Evolutionary conservation across 441 rosid species (phyloP).

Genomic region (Gossypium schwendimanii): DNA sequence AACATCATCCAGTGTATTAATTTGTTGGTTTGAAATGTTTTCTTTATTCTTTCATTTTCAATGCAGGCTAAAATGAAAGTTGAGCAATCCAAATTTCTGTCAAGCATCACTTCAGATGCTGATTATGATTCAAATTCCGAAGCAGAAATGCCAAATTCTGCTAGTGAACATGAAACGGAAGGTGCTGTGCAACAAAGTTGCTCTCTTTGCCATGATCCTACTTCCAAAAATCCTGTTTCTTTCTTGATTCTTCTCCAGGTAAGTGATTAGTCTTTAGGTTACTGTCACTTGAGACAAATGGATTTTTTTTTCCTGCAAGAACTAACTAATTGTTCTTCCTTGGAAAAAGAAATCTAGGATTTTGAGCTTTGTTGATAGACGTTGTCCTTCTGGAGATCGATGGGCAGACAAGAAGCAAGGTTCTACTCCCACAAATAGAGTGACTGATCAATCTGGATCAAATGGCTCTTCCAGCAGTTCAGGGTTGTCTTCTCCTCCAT

Average conservation of each 20-base stretch:
- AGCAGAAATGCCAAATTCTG: slow-evolving; percentile 40
- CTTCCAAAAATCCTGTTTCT: slow-evolving; percentile 66
- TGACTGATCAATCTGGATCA: slow-evolving; percentile 28
- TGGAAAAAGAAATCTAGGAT: slow-evolving; percentile 82
- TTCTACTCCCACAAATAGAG: slow-evolving; percentile 23
- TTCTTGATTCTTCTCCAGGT: slow-evolving; percentile 93
- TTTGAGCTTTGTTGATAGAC: slow-evolving; percentile 69
- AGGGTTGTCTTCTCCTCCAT: slow-evolving; percentile 33
- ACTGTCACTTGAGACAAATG: slow-evolving; percentile 7
- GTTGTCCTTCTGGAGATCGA: slow-evolving; percentile 65
- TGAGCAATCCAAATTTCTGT: slow-evolving; percentile 88
- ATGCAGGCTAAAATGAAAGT: slow-evolving; percentile 97
- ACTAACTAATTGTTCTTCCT: slow-evolving; percentile 18
- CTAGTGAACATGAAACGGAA: slow-evolving; percentile 30
- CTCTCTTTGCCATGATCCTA: slow-evolving; percentile 84
- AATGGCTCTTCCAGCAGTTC: slow-evolving; percentile 28
- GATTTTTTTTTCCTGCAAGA: neutral
- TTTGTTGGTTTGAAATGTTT: slow-evolving; percentile 10
- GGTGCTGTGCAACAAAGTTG: slow-evolving; percentile 59
- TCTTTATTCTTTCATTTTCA: slow-evolving; percentile 13
- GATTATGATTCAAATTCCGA: slow-evolving; percentile 44
- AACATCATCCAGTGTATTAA: neutral
- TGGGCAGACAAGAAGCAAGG: slow-evolving; percentile 31
- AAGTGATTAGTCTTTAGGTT: slow-evolving; percentile 18
- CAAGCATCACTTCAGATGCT: slow-evolving; percentile 39